Conservation (phyloP, 108 stramenopile genomes). For the Cyclostephanos invisitatus region DNA sequence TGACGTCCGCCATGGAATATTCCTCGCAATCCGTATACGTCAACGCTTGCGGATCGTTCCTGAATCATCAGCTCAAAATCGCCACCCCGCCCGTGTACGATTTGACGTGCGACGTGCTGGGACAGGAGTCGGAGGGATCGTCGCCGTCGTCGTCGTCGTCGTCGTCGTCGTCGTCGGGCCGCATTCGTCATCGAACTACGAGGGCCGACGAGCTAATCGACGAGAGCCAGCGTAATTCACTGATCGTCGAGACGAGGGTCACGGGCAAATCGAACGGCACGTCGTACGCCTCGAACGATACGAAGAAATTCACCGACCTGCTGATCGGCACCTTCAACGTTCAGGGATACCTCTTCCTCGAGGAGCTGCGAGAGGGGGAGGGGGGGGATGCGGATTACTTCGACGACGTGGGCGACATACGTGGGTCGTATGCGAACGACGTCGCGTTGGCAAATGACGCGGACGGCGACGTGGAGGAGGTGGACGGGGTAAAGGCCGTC, state of each 20-base stretch:
- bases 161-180: not conserved
- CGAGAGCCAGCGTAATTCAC: too few relatives aligned
- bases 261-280: too few relatives aligned
- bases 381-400: too few relatives aligned
- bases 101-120: slow-evolving; percentile 19
- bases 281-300: too few relatives aligned
- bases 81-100: slow-evolving; percentile 32
- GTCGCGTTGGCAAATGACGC: too few relatives aligned
- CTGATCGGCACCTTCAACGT: too few relatives aligned
- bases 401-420: too few relatives aligned
- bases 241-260: too few relatives aligned
- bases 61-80: slow-evolving; percentile 21
- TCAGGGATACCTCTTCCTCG: too few relatives aligned
- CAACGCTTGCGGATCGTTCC: slow-evolving; percentile 1
- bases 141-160: not conserved
- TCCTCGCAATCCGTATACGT: not conserved
- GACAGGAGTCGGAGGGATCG: slow-evolving; percentile 5
- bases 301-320: too few relatives aligned
- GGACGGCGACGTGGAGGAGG: not conserved
- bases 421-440: not conserved
- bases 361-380: too few relatives aligned
- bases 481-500: not conserved
- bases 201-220: too few relatives aligned
- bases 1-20: not conserved
- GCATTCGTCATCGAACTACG: not conserved